A percentile compares a stretch with the other conserved stretches of the same genome.
Evolutionary conservation across 148 eudicot species (phyloP).

Genomic region (Heliamphora exappendiculata): DNA sequence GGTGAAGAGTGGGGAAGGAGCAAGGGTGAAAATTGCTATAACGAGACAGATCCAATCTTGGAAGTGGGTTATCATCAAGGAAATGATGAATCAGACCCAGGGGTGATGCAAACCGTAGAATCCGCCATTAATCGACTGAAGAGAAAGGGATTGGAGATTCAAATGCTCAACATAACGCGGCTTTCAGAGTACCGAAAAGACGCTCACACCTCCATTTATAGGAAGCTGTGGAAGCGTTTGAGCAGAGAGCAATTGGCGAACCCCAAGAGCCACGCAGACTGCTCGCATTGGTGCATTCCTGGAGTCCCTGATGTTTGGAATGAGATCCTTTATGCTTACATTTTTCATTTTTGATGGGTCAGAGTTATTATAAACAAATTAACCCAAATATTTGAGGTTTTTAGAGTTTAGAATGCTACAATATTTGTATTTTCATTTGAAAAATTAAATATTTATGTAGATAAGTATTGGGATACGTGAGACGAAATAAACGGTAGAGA

Average conservation of each 20-base stretch:
- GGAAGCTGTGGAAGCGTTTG: not conserved
- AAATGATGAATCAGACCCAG: not conserved
- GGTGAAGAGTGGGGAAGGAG: not conserved
- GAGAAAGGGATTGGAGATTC: not conserved
- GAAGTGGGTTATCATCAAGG: not conserved
- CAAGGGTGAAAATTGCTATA: not conserved
- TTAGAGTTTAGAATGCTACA: no score
- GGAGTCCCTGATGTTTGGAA: no score
- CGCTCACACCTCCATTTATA: not conserved
- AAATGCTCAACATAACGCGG: not conserved
- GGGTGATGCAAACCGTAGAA: not conserved
- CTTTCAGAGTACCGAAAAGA: constrained; percentile 9
- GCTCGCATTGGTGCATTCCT: no score
- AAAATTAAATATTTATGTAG: no score
- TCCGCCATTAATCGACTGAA: not conserved
- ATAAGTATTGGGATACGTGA: no score
- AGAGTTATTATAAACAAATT: no score
- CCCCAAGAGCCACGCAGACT: not conserved
- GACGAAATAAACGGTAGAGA: no score
- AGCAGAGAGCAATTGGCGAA: not conserved
- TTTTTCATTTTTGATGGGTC: not conserved
- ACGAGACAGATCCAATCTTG: not conserved
- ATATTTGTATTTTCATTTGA: no score
- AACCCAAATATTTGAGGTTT: no score
- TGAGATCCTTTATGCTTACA: no score